Conservation (phyloP, 1,139 yeast species). For the Debaryomyces psychrophilus region DNA sequence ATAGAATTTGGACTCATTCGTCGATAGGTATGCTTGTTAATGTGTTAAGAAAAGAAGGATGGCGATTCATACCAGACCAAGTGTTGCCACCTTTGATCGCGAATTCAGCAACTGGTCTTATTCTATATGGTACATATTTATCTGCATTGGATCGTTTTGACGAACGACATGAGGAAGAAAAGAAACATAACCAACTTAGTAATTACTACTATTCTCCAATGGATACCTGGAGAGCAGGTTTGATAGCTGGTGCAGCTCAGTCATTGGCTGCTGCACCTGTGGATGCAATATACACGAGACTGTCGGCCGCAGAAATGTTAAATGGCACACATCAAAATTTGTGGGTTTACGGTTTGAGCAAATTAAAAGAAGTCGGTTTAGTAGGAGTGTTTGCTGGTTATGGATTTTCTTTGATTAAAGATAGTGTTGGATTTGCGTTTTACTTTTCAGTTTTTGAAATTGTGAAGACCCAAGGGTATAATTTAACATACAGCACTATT, state of each 20-base stretch:
- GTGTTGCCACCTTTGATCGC: slow-evolving; percentile 86
- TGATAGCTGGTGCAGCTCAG: slow-evolving; percentile 82
- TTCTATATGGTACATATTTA: slow-evolving; percentile 80
- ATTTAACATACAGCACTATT: slow-evolving; percentile 61
- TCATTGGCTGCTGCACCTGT: slow-evolving; percentile 93
- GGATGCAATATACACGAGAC: slow-evolving; percentile 86
- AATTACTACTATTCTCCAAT: slow-evolving; percentile 31
- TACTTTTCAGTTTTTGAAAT: slow-evolving; percentile 85
- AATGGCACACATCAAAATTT: slow-evolving; percentile 69
- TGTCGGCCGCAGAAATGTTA: slow-evolving; percentile 72
- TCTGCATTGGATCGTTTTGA: slow-evolving; percentile 45
- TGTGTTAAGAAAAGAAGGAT: slow-evolving; percentile 77
- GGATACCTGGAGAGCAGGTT: slow-evolving; percentile 81
- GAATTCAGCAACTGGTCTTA: slow-evolving; percentile 84
- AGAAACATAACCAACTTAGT: slow-evolving; percentile 10
- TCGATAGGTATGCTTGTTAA: slow-evolving; percentile 70
- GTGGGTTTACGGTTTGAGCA: slow-evolving; percentile 75
- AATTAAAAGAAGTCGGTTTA: slow-evolving; percentile 72
- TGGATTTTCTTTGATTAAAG: slow-evolving; percentile 74
- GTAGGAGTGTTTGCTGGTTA: slow-evolving; percentile 91
- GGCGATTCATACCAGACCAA: slow-evolving; percentile 84
- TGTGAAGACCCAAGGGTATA: slow-evolving; percentile 70
- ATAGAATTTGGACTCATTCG: slow-evolving; percentile 73
- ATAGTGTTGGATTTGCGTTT: slow-evolving; percentile 81
- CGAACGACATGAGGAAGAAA: slow-evolving; percentile 12